Evolutionary conservation across 2,329 filamentous ascomycete species (phyloP), one percentile per base, ranked within the genome.

Genomic region (Stemphylium vesicarium): DNA sequence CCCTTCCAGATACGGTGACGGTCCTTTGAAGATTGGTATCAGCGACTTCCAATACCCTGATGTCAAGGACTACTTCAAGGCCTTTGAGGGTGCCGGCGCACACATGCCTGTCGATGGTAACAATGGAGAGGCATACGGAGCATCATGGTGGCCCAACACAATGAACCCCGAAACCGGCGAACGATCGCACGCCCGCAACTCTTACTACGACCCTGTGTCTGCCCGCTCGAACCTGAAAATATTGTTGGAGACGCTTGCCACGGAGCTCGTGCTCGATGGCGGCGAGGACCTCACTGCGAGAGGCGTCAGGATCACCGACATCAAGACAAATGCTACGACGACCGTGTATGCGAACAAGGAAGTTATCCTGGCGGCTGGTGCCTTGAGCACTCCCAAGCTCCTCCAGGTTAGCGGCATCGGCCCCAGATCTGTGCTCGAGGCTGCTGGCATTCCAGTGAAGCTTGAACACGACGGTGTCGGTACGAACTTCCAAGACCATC

Each of bases 311-410:
- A 45, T 70, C n/a, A 64, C 58, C 9, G 44, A 62, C 36, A 62
- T 58, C n/a, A 55, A 57, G 24, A 65, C 56, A 4, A 54, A 53
- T n/a, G 42, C 41, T 7, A 59, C 59, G 6, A 59, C 42, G 15
- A 65, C 55, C 8, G 60, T 66, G 1, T 66, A 67, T 41, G 70
- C 68, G 4, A 69, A 59, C 37, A 66, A 68, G 29, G 86, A 89
- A 62, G 79, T 88, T 4, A 78, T 89, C 15, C 67, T 89, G 1
- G 84, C 84, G 1, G 86, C 86, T 2, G 81, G 79, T 22, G 74
- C 68, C 84, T 24, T 80, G 82, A 64, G 85, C 83, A 7, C 86
- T 81, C 2, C 84, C 83, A 70, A 74, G 86, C 16, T 79, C 85
- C 15, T 75, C 8, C 69, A 73, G 20, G 57, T 67, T 12, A 71